Base-by-base conservation (phyloP, 2,329 filamentous ascomycete species). In the Rhytidhysteron rufulum region DNA sequence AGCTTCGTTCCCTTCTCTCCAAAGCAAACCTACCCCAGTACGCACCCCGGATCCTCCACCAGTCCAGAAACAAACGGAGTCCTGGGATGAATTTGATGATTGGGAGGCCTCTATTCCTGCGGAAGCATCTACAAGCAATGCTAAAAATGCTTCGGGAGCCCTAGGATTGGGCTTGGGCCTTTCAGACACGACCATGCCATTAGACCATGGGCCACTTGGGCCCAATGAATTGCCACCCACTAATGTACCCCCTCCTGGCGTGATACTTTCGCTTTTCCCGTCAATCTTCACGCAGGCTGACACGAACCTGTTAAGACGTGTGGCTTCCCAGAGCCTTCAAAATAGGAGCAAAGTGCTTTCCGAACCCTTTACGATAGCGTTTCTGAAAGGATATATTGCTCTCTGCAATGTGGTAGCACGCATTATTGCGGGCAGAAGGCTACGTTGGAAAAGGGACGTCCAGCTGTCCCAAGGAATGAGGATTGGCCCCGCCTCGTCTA, bases 371-470 rank as follows among this genome's bases (percentile, higher is more conserved):
- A 82, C 83, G 0, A 67, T 81, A 8, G 63, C 72, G 4, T 89
- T 87, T 48, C 70, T 90, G 1, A 70, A 72, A 36, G 78, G 75
- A 19, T 87, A 86, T 48, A 65, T 89, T 3, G 50, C 70, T 71
- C 42, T 88, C 4, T 78, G 77, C 0, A 75, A 74, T 3, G 86
- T 88, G 9, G 82, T 85, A 18, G 86, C 81, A n/a, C 85, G 84
- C 32, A 78, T 96, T 36, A 82, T 96, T 42, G 86, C 87, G 2
- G 91, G 90, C 9, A 83, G 91, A 42, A 89, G 87, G 55, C 71
- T 86, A 37, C 84, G 91, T 41, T 97, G 91, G 91, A 91, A 95
- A 61, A 80, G 91, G 39, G 91, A 97, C 65, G 84, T 80, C 46
- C 82, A 88, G 46, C 72, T 97, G 10, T 80, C 86, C 2, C 88